Conservation (phyloP, 2,329 filamentous ascomycete species). For the Sclerotinia sclerotiorum region DNA sequence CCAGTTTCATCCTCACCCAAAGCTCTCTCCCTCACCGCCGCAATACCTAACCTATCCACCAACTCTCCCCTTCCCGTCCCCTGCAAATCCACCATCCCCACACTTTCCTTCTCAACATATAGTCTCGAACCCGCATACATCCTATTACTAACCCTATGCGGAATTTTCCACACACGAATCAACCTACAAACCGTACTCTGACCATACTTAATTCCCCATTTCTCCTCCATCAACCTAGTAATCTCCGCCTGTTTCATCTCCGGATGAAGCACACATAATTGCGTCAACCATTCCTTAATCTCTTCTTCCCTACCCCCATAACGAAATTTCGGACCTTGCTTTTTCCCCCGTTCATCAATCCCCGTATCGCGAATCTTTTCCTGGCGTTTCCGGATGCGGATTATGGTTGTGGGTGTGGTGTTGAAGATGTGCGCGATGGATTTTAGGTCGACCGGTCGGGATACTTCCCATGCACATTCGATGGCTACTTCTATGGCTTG, state of each 20-base stretch:
- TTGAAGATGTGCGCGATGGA: conserved; percentile 28
- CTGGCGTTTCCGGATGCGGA: conserved; percentile 26
- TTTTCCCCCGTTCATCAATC: conserved; percentile 27
- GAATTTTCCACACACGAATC: background rate
- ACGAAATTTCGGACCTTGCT: conserved; percentile 26
- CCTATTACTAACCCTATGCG: background rate
- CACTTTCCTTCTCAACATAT: background rate
- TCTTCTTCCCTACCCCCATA: conserved; percentile 21
- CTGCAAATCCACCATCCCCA: background rate
- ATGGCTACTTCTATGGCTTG: conserved; percentile 27
- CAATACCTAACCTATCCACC: conserved; percentile 19
- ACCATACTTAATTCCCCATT: background rate
- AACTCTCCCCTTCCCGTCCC: background rate
- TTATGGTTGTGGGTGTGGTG: conserved; percentile 26
- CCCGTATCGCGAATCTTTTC: conserved; percentile 24
- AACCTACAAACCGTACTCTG: conserved; percentile 2
- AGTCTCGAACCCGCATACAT: background rate
- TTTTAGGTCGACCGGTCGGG: background rate
- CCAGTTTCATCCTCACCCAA: conserved; percentile 21
- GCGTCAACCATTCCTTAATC: conserved; percentile 19
- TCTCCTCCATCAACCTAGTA: background rate
- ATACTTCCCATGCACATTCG: conserved; percentile 9
- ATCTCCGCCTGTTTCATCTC: conserved; percentile 26
- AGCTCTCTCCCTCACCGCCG: conserved; percentile 9
- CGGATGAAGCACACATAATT: conserved; percentile 22